Evolutionary conservation across 257 asterid genomes (phyloP).

Genomic region (Solanum microdontum): DNA sequence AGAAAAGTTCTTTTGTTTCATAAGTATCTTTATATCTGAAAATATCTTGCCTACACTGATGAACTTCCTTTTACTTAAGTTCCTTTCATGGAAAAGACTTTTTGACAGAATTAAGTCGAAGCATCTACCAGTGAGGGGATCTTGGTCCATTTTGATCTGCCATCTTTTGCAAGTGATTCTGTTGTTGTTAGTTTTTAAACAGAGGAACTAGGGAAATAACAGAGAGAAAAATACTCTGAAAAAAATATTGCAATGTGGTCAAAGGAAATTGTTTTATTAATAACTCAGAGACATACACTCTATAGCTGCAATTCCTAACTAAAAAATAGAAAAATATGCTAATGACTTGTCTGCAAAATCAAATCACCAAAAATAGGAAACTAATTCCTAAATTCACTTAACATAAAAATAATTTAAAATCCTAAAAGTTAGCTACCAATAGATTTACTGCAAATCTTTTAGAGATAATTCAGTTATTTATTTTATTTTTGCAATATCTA

Average conservation of each 20-base stretch:
- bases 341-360: neutral
- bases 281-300: neutral
- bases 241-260: neutral
- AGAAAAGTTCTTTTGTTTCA: neutral
- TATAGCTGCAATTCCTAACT: neutral
- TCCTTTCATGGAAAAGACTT: neutral
- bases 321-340: neutral
- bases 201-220: neutral
- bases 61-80: neutral
- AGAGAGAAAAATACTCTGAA: neutral
- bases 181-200: neutral
- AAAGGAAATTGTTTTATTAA: neutral
- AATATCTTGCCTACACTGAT: neutral
- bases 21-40: neutral
- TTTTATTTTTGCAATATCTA: neutral
- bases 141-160: neutral
- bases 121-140: neutral
- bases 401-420: neutral
- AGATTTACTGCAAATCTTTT: neutral
- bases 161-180: neutral
- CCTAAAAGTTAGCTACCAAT: neutral
- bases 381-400: neutral
- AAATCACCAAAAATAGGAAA: neutral
- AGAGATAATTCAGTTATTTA: neutral
- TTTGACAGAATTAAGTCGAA: neutral